Percentiles rank a stretch among this genome's conserved stretches.
Conservation (phyloP, 768 basidiomycete species). For the Boletus huronensis region DNA sequence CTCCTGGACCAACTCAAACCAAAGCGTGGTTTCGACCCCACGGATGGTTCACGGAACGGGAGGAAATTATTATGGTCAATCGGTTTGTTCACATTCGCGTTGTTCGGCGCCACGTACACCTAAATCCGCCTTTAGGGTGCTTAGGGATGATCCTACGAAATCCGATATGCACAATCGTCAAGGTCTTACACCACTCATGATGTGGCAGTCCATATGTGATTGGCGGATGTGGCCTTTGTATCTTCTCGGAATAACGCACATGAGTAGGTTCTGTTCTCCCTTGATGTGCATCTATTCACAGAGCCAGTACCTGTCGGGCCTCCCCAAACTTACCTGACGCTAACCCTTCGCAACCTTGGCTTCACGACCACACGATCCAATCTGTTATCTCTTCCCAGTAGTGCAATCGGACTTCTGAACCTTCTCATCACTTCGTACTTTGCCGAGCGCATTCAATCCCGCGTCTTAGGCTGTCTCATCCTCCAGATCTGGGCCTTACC, state of each 20-base stretch:
- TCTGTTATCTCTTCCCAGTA: conserved; percentile 58
- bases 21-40: conserved; percentile 52
- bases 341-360: conserved; percentile 58
- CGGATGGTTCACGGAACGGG: conserved; percentile 58
- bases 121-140: conserved; percentile 30
- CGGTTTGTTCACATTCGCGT: conserved; percentile 24
- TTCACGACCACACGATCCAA: conserved; percentile 63
- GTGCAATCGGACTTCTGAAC: conserved; percentile 48
- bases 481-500: conserved; percentile 62
- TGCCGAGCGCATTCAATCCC: conserved; percentile 54
- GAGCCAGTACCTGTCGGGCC: conserved; percentile 51
- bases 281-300: not conserved
- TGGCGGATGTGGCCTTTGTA: conserved; percentile 69
- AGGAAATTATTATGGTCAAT: conserved; percentile 56
- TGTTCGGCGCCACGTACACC: not conserved
- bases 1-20: conserved; percentile 56
- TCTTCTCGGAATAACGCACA: conserved; percentile 38
- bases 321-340: conserved; percentile 61
- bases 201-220: conserved; percentile 53
- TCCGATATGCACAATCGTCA: conserved; percentile 64
- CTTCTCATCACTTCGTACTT: conserved; percentile 47
- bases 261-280: conserved; percentile 37
- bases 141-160: conserved; percentile 59
- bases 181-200: conserved; percentile 44
- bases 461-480: conserved; percentile 49